Evolutionary conservation across 352 stramenopile genomes (phyloP).

Genomic region (Pythium guiyangense): DNA sequence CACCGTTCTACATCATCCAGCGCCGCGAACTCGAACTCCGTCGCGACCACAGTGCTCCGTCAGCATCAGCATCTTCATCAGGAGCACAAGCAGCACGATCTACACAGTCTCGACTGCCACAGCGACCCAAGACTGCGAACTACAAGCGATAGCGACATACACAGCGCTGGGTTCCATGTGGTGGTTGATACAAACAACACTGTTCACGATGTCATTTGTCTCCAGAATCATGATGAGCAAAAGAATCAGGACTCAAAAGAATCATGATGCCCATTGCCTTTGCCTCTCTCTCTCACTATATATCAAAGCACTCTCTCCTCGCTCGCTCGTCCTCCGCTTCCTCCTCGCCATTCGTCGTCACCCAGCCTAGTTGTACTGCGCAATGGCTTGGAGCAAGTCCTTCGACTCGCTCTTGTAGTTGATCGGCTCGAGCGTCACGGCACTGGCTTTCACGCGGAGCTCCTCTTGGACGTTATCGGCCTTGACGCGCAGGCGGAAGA

Average conservation of each 20-base stretch:
- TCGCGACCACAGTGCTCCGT: neutral
- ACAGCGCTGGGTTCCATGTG: too few relatives aligned
- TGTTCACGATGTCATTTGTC: too few relatives aligned
- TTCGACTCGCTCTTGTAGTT: constrained; percentile 93
- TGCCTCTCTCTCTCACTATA: neutral
- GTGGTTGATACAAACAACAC: too few relatives aligned
- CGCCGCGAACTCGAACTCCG: constrained; percentile 33
- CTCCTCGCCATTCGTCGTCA: neutral
- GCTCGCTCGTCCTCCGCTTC: too few relatives aligned
- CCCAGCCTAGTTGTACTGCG: constrained; percentile 64
- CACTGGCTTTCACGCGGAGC: constrained; percentile 90
- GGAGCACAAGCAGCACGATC: constrained; percentile 4
- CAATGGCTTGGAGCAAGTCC: constrained; percentile 92
- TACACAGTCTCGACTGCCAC: neutral
- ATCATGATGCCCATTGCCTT: too few relatives aligned
- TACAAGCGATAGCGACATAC: neutral
- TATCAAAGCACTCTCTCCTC: neutral
- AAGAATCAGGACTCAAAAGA: too few relatives aligned
- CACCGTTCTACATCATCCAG: constrained; percentile 53
- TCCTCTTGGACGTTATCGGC: constrained; percentile 96
- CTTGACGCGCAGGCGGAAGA: constrained; percentile 91
- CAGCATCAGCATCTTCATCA: neutral
- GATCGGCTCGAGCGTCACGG: constrained; percentile 90
- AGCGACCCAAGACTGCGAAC: constrained; percentile 8
- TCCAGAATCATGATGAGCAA: too few relatives aligned